Evolutionary conservation across 306 rosid species (phyloP).

Genomic region (Cucumis cinereus): DNA sequence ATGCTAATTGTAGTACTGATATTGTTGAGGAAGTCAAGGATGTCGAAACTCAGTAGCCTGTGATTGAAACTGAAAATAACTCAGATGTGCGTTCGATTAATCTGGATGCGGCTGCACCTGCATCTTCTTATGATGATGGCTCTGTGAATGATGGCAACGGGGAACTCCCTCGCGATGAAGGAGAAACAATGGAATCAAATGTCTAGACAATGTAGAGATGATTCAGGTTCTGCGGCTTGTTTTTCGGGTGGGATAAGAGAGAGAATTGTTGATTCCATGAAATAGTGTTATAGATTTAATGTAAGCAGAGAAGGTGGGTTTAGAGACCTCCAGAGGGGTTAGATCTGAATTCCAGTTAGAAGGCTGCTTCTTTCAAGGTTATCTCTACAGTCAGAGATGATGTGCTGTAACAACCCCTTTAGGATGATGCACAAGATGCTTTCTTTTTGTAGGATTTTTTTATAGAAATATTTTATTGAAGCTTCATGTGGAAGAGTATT

Average conservation of each 20-base stretch:
- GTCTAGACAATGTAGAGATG: neutral
- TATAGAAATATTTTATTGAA: neutral
- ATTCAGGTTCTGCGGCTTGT: neutral
- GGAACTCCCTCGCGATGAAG: neutral
- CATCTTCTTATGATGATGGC: neutral
- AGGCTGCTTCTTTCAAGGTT: neutral
- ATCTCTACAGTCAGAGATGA: neutral
- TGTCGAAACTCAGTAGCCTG: conserved; percentile 14
- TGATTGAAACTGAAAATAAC: conserved; percentile 15
- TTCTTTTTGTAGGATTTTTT: conserved; percentile 2
- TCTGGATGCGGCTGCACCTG: neutral
- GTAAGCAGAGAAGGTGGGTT: neutral
- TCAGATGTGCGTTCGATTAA: neutral
- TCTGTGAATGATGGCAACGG: neutral
- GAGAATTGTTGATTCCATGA: neutral
- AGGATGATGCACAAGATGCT: neutral
- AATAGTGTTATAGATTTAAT: neutral
- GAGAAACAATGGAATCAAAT: neutral
- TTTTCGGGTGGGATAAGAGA: neutral
- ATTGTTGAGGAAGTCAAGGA: conserved; percentile 10
- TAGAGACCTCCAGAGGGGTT: neutral
- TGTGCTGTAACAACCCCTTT: neutral
- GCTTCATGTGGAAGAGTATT: neutral
- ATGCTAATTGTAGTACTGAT: neutral
- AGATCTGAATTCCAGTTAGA: neutral